Evolutionary conservation across 2,329 filamentous ascomycete species (phyloP), one percentile per base, ranked within the genome.

Genomic region (Bertia moriformis): DNA sequence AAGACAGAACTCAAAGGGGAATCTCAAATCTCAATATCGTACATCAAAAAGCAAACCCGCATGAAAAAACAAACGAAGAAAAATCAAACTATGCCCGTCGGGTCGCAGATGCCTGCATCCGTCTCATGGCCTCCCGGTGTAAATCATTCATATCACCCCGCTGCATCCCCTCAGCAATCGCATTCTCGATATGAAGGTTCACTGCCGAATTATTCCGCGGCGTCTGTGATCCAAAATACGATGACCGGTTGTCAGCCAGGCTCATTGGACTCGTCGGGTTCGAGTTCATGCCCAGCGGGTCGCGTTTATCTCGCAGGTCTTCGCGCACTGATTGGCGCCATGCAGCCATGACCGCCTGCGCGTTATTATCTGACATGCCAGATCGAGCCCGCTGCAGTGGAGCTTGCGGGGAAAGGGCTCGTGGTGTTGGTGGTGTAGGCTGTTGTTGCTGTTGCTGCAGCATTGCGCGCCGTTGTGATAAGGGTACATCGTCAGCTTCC

Each of bases 81-180:
- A n/a, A n/a, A n/a, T n/a, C n/a, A n/a, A n/a, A n/a, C n/a, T n/a
- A n/a, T n/a, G n/a, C n/a, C n/a, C n/a, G n/a, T n/a, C n/a, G n/a
- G n/a, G n/a, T n/a, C 13, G 67, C 66, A 53, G 12, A 14, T 7
- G 32, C 32, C 17, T 94, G 87, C 78, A 95, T 82, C 54, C 69
- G 78, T 45, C 82, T 69, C 71, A 95, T 70, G 1, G 81, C 83
- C 45, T 88, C 80, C 15, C 81, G 70, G 55, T 95, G 88, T 17
- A 78, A 69, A 36, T 83, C 80, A 39, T 83, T 65, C 63, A 93
- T 71, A 45, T 82, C 74, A 0, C 79, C 78, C 14, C 73, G 76
- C 40, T 84, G 69, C 82, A 93, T 91, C 46, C 74, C 69, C 54
- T 80, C 74, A 46, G 86, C 81, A 49, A 86, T 77, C 27, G 68